phyloP scores from a whole-genome alignment of 805 yeast species.

The Metschnikowia aberdeeniae region DNA sequence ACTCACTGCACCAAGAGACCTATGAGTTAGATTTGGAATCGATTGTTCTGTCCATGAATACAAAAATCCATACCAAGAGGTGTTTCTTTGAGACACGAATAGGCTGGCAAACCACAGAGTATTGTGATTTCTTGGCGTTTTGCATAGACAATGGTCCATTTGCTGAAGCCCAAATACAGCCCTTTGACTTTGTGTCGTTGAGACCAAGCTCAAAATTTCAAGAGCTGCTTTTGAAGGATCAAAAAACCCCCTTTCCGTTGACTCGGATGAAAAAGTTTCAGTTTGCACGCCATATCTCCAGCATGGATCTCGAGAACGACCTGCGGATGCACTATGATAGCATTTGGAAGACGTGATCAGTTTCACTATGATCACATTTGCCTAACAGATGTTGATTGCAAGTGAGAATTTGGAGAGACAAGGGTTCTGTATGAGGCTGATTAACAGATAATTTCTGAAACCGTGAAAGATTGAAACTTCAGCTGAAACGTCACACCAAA shows the following conservation, averaged over 20 bases:
- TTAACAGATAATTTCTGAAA: too few species aligned
- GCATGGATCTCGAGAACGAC: background rate
- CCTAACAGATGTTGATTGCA: too few species aligned
- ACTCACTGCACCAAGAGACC: conserved; percentile 1
- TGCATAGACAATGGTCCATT: background rate
- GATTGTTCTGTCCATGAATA: conserved; percentile 5
- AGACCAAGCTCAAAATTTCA: background rate
- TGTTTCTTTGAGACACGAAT: background rate
- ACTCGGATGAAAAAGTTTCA: background rate
- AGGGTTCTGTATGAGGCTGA: too few species aligned
- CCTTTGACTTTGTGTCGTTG: conserved; percentile 7
- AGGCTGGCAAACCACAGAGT: background rate
- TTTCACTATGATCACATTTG: too few species aligned
- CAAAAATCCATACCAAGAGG: conserved; percentile 3
- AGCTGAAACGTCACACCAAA: too few species aligned
- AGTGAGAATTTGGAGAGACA: too few species aligned
- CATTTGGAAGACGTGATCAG: background rate
- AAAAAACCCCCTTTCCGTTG: background rate
- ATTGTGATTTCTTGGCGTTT: background rate
- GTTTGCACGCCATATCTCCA: background rate
- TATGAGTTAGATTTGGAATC: conserved; percentile 5
- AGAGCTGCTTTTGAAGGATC: background rate
- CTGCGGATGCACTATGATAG: conserved; percentile 1
- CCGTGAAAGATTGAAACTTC: too few species aligned
- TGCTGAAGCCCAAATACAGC: conserved; percentile 3